Evolutionary conservation across 306 rosid genomes (phyloP).

Genomic region (Canavalia gladiata): DNA sequence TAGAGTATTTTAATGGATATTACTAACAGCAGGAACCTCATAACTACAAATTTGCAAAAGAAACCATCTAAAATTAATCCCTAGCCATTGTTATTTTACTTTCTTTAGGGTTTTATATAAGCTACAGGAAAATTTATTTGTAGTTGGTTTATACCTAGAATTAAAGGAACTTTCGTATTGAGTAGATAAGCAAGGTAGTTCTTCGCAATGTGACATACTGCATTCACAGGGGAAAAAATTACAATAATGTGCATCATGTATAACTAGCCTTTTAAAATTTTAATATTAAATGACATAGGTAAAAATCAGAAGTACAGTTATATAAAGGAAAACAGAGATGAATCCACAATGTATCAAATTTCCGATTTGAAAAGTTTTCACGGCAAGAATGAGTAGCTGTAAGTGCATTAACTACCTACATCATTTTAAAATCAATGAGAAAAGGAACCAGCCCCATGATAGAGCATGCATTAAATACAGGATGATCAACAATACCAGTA

Average conservation of each 20-base stretch:
- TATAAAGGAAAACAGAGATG: conserved; percentile 22
- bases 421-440: neutral
- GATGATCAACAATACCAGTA: conserved; percentile 5
- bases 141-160: conserved; percentile 70
- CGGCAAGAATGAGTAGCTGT: neutral
- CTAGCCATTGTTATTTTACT: neutral
- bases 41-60: conserved; percentile 15
- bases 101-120: neutral
- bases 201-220: conserved; percentile 90
- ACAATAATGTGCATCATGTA: conserved; percentile 9
- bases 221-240: conserved; percentile 49
- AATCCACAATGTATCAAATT: neutral
- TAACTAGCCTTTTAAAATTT: conserved; percentile 24
- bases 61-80: conserved; percentile 9
- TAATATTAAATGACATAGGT: neutral
- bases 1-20: neutral
- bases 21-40: conserved; percentile 7
- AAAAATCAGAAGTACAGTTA: neutral
- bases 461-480: conserved; percentile 26
- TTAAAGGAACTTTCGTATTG: conserved; percentile 85
- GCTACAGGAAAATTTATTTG: conserved; percentile 9
- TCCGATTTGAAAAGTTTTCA: neutral
- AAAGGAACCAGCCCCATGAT: neutral
- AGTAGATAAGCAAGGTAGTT: conserved; percentile 82
- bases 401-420: neutral